These are phyloP conservation scores for Fusarium sp. DNA, from an alignment of 2,329 filamentous ascomycete species.

Conservation along the genomic window DNA sequence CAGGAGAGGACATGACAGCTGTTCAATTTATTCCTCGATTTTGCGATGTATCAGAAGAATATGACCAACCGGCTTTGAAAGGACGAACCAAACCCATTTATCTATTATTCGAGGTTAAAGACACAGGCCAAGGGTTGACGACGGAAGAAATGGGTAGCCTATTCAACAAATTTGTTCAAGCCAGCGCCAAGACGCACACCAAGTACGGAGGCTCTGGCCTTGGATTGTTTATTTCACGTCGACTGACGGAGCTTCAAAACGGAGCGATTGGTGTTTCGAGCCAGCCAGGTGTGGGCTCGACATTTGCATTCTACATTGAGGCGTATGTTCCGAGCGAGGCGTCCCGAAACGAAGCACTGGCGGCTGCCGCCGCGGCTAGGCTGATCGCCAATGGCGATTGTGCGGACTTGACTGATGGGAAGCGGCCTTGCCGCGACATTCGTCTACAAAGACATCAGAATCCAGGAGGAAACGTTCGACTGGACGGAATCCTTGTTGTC, in stretches of 20 bases:
- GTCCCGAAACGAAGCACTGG: constrained; percentile 55
- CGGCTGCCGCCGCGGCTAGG: constrained; percentile 50
- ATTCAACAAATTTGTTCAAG: constrained; percentile 83
- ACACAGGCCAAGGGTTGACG: constrained; percentile 80
- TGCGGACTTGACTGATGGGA: constrained; percentile 28
- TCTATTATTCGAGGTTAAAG: constrained; percentile 78
- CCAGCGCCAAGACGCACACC: constrained; percentile 78
- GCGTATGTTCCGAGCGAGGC: constrained; percentile 58
- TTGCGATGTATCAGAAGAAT: constrained; percentile 55
- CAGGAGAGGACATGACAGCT: constrained; percentile 54
- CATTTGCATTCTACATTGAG: constrained; percentile 80
- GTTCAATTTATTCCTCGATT: constrained; percentile 73
- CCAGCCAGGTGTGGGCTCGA: constrained; percentile 75
- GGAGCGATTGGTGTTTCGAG: constrained; percentile 81
- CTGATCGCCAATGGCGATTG: constrained; percentile 44
- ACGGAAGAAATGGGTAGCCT: constrained; percentile 77
- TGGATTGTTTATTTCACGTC: constrained; percentile 81
- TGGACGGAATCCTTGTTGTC: constrained; percentile 63
- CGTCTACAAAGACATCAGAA: constrained; percentile 43
- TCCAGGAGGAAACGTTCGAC: constrained; percentile 44
- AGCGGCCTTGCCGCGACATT: constrained; percentile 37
- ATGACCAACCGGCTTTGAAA: constrained; percentile 49
- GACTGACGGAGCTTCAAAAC: constrained; percentile 83
- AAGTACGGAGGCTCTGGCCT: constrained; percentile 84
- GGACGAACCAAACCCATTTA: constrained; percentile 63